Evolutionary conservation across 2,329 filamentous ascomycete genomes (phyloP), one percentile per base, ranked within the genome.

Genomic region (Trichothecium sympodiale): DNA sequence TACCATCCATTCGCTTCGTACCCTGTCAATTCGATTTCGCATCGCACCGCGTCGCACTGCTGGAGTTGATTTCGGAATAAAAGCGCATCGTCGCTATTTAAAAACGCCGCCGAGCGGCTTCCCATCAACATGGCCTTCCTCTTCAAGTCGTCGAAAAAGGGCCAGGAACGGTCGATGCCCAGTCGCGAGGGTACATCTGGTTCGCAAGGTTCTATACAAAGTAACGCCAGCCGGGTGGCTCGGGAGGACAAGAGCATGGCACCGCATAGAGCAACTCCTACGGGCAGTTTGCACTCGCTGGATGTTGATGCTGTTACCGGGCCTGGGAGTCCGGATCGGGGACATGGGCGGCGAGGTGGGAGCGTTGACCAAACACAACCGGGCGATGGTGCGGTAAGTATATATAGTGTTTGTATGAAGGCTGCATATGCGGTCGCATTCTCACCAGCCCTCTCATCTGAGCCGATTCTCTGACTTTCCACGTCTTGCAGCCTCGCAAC

Each of bases 71-170:
- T 25, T 25, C 10, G 6, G 20, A 25, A 25, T 25, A 25, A n/a
- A n/a, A 25, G 20, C 20, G 20, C 20, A 25, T 25, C 20, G 20
- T 25, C 20, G 20, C 20, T 25, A 25, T 10, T 25, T 25, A 25
- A 25, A n/a, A 25, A 25, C 52, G 48, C 56, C 56, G 53, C 53
- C 49, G 50, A 54, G 56, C 57, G 57, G 51, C 53, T 51, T 49
- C 55, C 52, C 60, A 49, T 52, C 57, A 67, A 58, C 59, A 87
- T 87, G 82, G 78, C 82, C 46, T 87, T 87, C 59, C 70, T 87
- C 42, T 87, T 87, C 67, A 85, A 85, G 59, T 83, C n/a, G 28
- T 32, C 79, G 38, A 87, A 86, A 62, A 86, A 84, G 61, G 71
- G 74, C 53, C 77, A 81, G 57, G 76, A 80, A 49, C 73, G 77